These are phyloP conservation scores for Silene latifolia DNA, from an alignment of 148 eudicot species.

Conservation along the genomic window DNA sequence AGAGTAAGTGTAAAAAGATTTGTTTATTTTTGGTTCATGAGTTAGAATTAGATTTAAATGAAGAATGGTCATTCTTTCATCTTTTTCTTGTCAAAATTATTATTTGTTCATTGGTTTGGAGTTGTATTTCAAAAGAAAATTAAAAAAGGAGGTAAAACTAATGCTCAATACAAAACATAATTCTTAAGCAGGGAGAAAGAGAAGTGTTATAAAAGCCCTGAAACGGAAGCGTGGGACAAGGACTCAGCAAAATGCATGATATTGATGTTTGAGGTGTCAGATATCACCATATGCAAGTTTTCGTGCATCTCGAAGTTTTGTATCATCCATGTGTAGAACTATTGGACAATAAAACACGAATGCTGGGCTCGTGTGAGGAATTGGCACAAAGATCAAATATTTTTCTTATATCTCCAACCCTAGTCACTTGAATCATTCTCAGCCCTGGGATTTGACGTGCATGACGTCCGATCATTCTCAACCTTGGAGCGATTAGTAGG, in stretches of 20 bases:
- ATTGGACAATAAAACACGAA: background rate
- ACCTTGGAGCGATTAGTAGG: no score
- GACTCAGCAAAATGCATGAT: background rate
- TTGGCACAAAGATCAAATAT: background rate
- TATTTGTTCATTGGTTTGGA: no score
- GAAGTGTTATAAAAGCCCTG: background rate
- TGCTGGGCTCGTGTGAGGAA: background rate
- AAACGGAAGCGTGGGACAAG: conserved; percentile 9
- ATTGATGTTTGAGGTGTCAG: background rate
- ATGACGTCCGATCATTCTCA: no score
- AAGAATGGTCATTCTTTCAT: no score
- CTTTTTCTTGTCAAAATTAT: no score
- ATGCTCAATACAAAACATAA: background rate
- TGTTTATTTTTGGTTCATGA: no score
- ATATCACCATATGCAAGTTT: background rate
- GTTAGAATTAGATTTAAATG: no score
- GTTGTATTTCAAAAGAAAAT: no score
- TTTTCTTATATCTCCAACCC: no score
- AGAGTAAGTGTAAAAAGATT: no score
- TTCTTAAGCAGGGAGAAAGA: conserved; percentile 9
- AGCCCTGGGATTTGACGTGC: background rate
- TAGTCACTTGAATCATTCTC: background rate
- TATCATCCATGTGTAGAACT: background rate
- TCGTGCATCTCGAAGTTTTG: background rate
- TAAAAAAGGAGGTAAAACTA: background rate